Conservation (phyloP, 768 basidiomycete genomes). For the Pleurotus tuber-regium region DNA sequence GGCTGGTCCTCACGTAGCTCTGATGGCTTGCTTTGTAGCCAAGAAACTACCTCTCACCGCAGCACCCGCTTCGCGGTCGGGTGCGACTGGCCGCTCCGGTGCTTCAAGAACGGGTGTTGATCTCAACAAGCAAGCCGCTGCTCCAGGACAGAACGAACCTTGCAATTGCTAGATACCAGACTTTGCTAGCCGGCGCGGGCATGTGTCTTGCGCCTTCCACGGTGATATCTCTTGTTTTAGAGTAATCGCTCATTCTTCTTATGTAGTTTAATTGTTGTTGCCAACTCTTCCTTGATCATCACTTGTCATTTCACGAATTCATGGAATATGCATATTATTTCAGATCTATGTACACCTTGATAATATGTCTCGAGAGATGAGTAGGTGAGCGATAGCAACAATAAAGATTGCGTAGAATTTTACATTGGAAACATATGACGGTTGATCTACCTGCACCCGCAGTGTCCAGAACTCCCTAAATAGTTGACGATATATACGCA, state of each 20-base stretch:
- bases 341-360: no score
- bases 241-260: conserved; percentile 27
- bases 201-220: conserved; percentile 17
- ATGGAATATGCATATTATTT: conserved; percentile 43
- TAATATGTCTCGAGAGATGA: no score
- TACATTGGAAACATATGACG: conserved; percentile 6
- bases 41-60: conserved; percentile 88
- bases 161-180: conserved; percentile 67
- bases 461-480: not conserved
- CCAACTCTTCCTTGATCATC: conserved; percentile 15
- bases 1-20: not conserved
- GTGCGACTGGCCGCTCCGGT: conserved; percentile 45
- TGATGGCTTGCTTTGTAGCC: conserved; percentile 40
- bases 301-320: conserved; percentile 29
- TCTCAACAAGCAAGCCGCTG: conserved; percentile 65
- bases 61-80: conserved; percentile 60
- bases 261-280: conserved; percentile 23
- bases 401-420: not conserved
- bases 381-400: no score
- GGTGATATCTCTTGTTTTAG: conserved; percentile 27
- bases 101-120: conserved; percentile 68
- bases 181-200: conserved; percentile 11
- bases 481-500: conserved; percentile 8
- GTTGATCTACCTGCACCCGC: not conserved
- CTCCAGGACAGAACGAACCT: conserved; percentile 54